phyloP scores from a whole-genome alignment of 768 basidiomycete genomes.

The Tephrocybe rancida region DNA sequence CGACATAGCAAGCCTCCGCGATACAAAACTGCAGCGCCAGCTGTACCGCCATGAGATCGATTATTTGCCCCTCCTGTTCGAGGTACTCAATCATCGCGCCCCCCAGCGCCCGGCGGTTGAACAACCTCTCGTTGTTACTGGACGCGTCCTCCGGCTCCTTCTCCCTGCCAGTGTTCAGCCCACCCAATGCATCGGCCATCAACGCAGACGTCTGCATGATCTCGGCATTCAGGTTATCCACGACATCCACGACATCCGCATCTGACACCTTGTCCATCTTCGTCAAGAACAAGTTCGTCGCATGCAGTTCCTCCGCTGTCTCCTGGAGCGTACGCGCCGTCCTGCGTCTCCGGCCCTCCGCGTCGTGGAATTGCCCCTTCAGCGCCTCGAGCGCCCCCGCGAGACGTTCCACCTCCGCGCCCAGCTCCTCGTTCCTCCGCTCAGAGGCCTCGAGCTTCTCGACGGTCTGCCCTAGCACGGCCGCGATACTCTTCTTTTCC shows the following conservation, averaged over 20 bases:
- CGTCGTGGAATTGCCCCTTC: conserved; percentile 14
- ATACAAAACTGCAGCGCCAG: conserved; percentile 18
- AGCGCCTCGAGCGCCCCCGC: not conserved
- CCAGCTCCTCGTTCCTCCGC: conserved; percentile 7
- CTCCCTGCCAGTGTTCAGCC: conserved; percentile 1
- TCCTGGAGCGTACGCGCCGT: conserved; percentile 25
- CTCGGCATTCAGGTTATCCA: conserved; percentile 19
- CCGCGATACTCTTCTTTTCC: conserved; percentile 9
- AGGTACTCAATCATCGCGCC: conserved; percentile 9
- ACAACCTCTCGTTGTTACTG: not conserved
- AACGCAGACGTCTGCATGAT: conserved; percentile 21
- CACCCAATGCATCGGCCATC: conserved; percentile 18
- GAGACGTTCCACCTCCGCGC: not conserved
- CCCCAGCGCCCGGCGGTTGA: conserved; percentile 11
- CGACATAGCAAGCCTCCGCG: conserved; percentile 8
- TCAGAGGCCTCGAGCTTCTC: not conserved
- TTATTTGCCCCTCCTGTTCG: not conserved
- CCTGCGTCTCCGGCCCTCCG: conserved; percentile 21
- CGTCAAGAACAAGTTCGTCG: conserved; percentile 43
- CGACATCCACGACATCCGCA: conserved; percentile 37
- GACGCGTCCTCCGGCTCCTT: not conserved
- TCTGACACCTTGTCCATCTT: conserved; percentile 45
- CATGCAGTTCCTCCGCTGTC: conserved; percentile 40
- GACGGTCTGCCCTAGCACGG: not conserved
- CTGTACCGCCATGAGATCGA: conserved; percentile 20